Percentiles rank a stretch among this genome's conserved stretches.
These are phyloP conservation scores for Pseudoneurospora amorphoporcata DNA, from an alignment of 495 filamentous ascomycete genomes.

Conservation along the genomic window DNA sequence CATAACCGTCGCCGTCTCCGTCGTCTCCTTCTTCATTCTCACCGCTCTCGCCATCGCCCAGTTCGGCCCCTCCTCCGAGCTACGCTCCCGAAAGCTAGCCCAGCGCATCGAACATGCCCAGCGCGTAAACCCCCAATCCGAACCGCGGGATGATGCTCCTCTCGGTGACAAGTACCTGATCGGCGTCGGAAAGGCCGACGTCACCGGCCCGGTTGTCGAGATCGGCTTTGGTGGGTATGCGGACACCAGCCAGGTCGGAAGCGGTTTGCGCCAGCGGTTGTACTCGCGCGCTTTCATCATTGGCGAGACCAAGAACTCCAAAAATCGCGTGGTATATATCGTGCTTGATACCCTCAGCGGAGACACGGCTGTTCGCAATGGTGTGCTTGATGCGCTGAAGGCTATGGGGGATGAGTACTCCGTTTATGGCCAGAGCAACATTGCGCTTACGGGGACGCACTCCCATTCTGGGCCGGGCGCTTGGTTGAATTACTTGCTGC, in stretches of 20 bases:
- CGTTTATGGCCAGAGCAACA: conserved; percentile 63
- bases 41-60: conserved; percentile 10
- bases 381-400: conserved; percentile 64
- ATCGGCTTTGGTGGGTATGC: conserved; percentile 63
- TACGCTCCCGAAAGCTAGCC: neutral
- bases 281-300: conserved; percentile 88
- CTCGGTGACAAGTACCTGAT: conserved; percentile 56
- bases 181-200: conserved; percentile 88
- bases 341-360: conserved; percentile 74
- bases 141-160: conserved; percentile 1
- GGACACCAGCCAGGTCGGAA: conserved; percentile 62
- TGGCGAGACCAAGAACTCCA: conserved; percentile 54
- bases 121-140: neutral
- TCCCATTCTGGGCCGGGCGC: conserved; percentile 86
- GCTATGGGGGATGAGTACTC: conserved; percentile 40
- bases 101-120: neutral
- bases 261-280: conserved; percentile 74
- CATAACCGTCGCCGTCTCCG: conserved; percentile 6
- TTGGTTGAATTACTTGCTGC: conserved; percentile 93
- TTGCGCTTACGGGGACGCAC: conserved; percentile 88
- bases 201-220: conserved; percentile 67
- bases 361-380: conserved; percentile 81
- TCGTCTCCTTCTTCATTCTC: conserved; percentile 15
- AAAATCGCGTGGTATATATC: conserved; percentile 77
- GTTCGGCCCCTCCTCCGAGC: neutral